Base-by-base conservation (phyloP, 1,284 basidiomycete genomes). In the Coniferiporia sulphurascens region DNA sequence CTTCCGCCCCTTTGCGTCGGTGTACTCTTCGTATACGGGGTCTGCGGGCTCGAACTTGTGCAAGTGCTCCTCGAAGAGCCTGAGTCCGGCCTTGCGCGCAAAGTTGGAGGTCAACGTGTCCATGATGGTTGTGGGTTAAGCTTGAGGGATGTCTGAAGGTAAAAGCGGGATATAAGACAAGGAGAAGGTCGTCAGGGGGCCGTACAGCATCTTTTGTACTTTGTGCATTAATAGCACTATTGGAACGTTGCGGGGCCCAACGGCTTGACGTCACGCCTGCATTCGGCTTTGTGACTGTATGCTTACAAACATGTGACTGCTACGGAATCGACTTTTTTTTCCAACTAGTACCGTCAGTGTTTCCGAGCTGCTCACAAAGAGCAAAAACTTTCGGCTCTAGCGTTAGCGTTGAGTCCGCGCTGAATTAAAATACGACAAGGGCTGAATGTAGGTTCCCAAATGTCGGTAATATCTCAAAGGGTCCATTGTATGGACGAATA, bases 11-110 rank as follows among this genome's bases (percentile, higher is more conserved):
- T 77, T 77, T 8, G 78, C 72, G 64, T 90, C 84, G 1, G 77
- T 80, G 68, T 89, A 88, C 17, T 77, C 77, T 70, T 94, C 90
- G 71, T 95, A 95, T 35, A 90, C 73, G 0, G 92, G 92, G 70
- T 95, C 93, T 17, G 74, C 72, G 0, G 91, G 90, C 41, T 80
- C 71, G 71, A 91, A 91, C 45, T 83, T 74, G 61, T 82, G 74
- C 22, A 91, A 61, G 63, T 89, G 81, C 55, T 79, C 74, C 64
- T 78, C 78, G 65, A 93, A 87, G 22, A 93, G 72, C 60, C 78
- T 79, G 59, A 74, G 75, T 35, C 85, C 86, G 3, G 76, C 75
- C 61, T 77, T 74, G 35, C 44, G 56, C 2, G 73, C 74, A 49
- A 86, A 68, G 58, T 76, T 67, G 43, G 74, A 70, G 13, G 73